Percentiles rank a stretch among this genome's conserved stretches.
phyloP scores from a whole-genome alignment of 1,284 basidiomycete genomes.

The Rhizoctonia solani region DNA sequence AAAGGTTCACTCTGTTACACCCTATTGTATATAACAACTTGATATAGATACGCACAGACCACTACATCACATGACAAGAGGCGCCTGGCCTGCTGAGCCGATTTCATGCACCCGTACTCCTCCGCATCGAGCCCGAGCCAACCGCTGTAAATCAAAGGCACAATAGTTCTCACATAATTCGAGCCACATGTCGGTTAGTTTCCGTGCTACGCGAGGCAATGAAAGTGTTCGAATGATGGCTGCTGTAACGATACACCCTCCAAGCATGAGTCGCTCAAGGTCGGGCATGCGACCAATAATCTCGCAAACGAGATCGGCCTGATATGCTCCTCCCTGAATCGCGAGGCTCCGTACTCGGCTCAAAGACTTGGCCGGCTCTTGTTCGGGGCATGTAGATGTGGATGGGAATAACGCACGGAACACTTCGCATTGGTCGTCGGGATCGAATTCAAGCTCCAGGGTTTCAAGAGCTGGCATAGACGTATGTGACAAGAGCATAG shows the following conservation, averaged over 20 bases:
- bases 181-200: slow-evolving; percentile 31
- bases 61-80: too few species aligned
- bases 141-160: slow-evolving; percentile 10
- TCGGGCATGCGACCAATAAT: slow-evolving; percentile 30
- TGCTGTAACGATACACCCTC: slow-evolving; percentile 11
- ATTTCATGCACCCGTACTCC: slow-evolving; percentile 23
- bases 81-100: not conserved
- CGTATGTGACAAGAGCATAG: slow-evolving; percentile 7
- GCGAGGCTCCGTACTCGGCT: slow-evolving; percentile 22
- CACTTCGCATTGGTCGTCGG: slow-evolving; percentile 27
- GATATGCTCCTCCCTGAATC: slow-evolving; percentile 30
- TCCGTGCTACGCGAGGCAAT: slow-evolving; percentile 12
- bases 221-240: slow-evolving; percentile 16
- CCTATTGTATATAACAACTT: slow-evolving; percentile 13
- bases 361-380: slow-evolving; percentile 3
- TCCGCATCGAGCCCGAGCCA: slow-evolving; percentile 14
- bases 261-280: slow-evolving; percentile 28
- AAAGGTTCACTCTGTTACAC: not conserved
- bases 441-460: slow-evolving; percentile 26
- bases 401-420: slow-evolving; percentile 22
- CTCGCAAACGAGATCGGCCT: slow-evolving; percentile 25
- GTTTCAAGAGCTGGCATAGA: slow-evolving; percentile 26
- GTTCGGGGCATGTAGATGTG: slow-evolving; percentile 2
- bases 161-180: slow-evolving; percentile 29
- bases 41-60: slow-evolving; percentile 25